Evolutionary conservation across 75 land plant species (phyloP), one percentile per base, ranked within the genome.

Genomic region (Picea sitchensis): DNA sequence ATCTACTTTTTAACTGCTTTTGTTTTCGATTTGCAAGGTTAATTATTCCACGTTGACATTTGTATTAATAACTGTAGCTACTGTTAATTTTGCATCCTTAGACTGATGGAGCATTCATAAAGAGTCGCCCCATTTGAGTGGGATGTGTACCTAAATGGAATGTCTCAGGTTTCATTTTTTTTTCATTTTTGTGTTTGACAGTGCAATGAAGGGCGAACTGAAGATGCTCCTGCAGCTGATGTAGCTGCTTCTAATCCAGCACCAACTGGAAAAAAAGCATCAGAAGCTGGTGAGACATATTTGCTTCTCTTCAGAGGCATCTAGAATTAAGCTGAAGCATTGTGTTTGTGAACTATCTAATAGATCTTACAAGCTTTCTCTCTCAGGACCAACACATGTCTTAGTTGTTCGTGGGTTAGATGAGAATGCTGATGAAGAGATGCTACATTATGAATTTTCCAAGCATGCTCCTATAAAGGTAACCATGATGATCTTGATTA

Each of bases 401-500:
- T 81, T 98, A 59, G 99, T 93, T 83, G 91, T 98, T 31, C 91
- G 99, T 61, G 98, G 99, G 38, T 87, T 98, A 84, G 99, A 98
- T 82, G 96, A 98, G 77, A 88, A 93, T 90, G 98, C 95, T 21
- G 89, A 93, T 90, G 99, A 98, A 80, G 99, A 98, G 76, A 98
- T 90, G 87, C 83, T 98, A 65, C 98, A 98, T 36, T 95, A 91
- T 87, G 99, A 98, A 81, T 98, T 98, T 75, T 92, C 98, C 21
- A 98, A 98, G 79, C 90, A 93, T 92, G 96, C 99, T 78, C 95
- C 99, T 32, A 87, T 98, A 21, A 98, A 95, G 98, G 99, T 95
- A 79, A 17, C 2, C 23, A 1, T 38, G 23, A 44, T 9, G 2
- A 6, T n/a, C 8, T 17, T 44, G 3, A n/a, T 7, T 44, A 23